Conservation (phyloP, 495 filamentous ascomycete genomes). For the Trichoderma asperelloides region DNA sequence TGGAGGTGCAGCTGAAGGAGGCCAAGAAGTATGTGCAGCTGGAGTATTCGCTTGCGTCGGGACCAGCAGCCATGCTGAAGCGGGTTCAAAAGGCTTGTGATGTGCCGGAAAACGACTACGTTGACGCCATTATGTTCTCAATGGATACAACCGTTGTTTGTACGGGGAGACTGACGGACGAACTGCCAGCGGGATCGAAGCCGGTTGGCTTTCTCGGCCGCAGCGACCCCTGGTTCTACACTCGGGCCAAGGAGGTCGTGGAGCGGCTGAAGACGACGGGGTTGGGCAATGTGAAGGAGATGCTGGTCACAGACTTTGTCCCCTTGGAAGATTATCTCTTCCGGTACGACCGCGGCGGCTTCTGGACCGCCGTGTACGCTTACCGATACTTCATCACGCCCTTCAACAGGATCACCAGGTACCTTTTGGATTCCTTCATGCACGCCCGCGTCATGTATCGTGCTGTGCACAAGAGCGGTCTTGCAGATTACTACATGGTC, state of each 20-base stretch:
- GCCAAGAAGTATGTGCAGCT: conserved; percentile 44
- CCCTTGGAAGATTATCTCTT: conserved; percentile 50
- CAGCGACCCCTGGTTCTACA: conserved; percentile 45
- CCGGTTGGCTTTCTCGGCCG: conserved; percentile 32
- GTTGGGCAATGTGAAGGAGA: neutral
- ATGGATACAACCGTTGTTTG: conserved; percentile 39
- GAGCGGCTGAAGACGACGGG: conserved; percentile 11
- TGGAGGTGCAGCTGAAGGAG: conserved; percentile 46
- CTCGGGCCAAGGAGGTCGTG: conserved; percentile 30
- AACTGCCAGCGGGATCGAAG: conserved; percentile 19
- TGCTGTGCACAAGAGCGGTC: conserved; percentile 41
- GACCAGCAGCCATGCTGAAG: conserved; percentile 19
- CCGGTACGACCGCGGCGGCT: conserved; percentile 52
- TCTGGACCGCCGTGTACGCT: conserved; percentile 47
- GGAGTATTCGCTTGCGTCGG: conserved; percentile 37
- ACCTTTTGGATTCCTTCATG: conserved; percentile 42
- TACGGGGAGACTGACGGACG: conserved; percentile 37
- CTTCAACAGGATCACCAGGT: conserved; percentile 44
- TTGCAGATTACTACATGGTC: conserved; percentile 38
- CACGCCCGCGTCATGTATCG: conserved; percentile 52
- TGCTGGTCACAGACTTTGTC: conserved; percentile 21
- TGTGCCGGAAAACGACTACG: conserved; percentile 32
- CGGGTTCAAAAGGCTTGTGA: conserved; percentile 20
- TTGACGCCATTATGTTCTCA: conserved; percentile 43
- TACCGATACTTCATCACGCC: conserved; percentile 43